These are phyloP conservation scores for Daldinia loculata DNA, from an alignment of 495 filamentous ascomycete species.

Conservation along the genomic window DNA sequence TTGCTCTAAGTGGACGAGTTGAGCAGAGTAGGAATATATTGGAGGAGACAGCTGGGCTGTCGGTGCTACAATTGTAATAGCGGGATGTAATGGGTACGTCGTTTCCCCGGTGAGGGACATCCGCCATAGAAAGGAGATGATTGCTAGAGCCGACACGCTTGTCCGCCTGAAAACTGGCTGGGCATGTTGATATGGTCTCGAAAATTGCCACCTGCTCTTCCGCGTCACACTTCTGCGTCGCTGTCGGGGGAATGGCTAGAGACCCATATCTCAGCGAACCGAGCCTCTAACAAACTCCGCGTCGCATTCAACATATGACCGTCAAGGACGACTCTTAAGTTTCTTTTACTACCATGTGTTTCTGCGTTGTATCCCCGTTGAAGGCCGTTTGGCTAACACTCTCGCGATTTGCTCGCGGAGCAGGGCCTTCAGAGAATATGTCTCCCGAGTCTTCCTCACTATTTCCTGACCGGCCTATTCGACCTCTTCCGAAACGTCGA, in stretches of 20 bases:
- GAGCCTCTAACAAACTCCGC: slow-evolving; percentile 11
- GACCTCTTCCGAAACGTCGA: slow-evolving; percentile 87
- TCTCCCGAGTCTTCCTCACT: slow-evolving; percentile 79
- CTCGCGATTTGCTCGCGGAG: slow-evolving; percentile 29
- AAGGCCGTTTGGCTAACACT: slow-evolving; percentile 47
- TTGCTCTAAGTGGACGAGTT: slow-evolving; percentile 17
- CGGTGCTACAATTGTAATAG: slow-evolving; percentile 26
- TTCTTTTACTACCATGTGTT: slow-evolving; percentile 24
- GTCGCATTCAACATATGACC: neutral
- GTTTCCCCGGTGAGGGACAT: slow-evolving; percentile 17
- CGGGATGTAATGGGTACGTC: slow-evolving; percentile 43
- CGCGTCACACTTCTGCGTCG: neutral
- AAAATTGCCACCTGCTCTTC: neutral
- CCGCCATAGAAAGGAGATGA: slow-evolving; percentile 7
- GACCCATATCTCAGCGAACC: neutral
- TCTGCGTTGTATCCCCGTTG: slow-evolving; percentile 17
- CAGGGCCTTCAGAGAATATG: slow-evolving; percentile 52
- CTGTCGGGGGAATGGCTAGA: neutral
- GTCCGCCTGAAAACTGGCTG: neutral
- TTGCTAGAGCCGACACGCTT: slow-evolving; percentile 4
- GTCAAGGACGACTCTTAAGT: slow-evolving; percentile 4
- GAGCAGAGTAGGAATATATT: slow-evolving; percentile 6
- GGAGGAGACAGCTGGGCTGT: slow-evolving; percentile 28
- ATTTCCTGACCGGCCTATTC: slow-evolving; percentile 90
- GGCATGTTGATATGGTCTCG: slow-evolving; percentile 8